Evolutionary conservation across 306 rosid species (phyloP).

Genomic region (Psophocarpus tetragonolobus): DNA sequence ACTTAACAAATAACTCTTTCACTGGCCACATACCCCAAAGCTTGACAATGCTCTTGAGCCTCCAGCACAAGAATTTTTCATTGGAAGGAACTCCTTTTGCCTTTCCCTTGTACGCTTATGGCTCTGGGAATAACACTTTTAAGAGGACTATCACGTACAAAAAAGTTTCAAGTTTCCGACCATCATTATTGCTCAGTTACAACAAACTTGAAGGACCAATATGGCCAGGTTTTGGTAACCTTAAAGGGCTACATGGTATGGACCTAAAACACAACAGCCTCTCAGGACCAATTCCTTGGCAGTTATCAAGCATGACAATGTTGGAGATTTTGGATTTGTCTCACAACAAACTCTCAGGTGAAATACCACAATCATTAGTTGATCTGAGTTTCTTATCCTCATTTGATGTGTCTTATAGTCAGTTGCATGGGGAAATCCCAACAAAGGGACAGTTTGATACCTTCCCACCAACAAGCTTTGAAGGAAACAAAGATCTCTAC

Average conservation of each 20-base stretch:
- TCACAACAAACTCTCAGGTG: conserved; percentile 31
- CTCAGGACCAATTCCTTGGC: conserved; percentile 23
- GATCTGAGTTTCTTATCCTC: conserved; percentile 26
- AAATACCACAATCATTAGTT: conserved; percentile 20
- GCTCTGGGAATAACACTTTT: too few relatives aligned
- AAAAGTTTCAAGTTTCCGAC: conserved; percentile 26
- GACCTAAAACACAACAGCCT: conserved; percentile 26
- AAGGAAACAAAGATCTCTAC: conserved; percentile 33
- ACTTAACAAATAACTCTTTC: conserved; percentile 48
- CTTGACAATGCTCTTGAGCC: conserved; percentile 21
- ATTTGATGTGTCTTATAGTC: conserved; percentile 39
- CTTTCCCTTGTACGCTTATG: too few relatives aligned
- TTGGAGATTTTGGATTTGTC: conserved; percentile 26
- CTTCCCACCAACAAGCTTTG: conserved; percentile 28
- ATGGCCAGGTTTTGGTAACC: conserved; percentile 36
- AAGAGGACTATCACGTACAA: conserved; percentile 3
- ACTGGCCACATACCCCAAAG: conserved; percentile 37
- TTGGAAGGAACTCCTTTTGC: background rate
- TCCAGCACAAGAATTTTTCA: conserved; percentile 21
- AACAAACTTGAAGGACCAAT: conserved; percentile 36
- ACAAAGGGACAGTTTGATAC: conserved; percentile 34
- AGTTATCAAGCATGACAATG: conserved; percentile 26
- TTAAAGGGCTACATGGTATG: conserved; percentile 37
- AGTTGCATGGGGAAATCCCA: conserved; percentile 36
- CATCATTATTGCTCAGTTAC: conserved; percentile 32